Conservation (phyloP, 108 stramenopile species). For the Hondaea fermentalgiana region DNA sequence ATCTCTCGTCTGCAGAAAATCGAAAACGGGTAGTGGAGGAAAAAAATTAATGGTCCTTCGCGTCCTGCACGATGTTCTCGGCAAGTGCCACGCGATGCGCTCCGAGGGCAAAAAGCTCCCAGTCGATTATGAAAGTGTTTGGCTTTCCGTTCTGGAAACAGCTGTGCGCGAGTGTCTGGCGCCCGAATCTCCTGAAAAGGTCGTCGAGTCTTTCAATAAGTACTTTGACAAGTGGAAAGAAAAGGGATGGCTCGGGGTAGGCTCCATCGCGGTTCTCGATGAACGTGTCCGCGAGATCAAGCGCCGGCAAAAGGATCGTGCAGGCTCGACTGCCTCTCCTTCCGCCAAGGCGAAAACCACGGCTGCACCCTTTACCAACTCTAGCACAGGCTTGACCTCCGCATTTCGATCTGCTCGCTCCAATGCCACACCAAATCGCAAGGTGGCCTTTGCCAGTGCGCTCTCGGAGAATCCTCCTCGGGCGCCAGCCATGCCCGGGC, state of each 20-base stretch:
- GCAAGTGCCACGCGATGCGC: not conserved
- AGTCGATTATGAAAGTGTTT: not conserved
- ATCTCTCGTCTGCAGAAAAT: not conserved
- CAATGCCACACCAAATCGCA: too few species aligned
- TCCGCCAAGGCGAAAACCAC: too few species aligned
- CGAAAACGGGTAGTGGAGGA: not conserved
- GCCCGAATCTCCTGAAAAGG: not conserved
- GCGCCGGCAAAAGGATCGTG: not conserved
- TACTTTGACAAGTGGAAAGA: not conserved
- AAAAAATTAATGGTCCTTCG: not conserved
- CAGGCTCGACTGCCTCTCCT: too few species aligned
- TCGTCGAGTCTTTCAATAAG: not conserved
- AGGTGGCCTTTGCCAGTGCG: too few species aligned
- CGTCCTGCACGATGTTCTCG: not conserved
- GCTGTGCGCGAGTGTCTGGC: not conserved
- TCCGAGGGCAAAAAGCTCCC: not conserved
- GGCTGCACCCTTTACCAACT: too few species aligned
- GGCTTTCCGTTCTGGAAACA: not conserved
- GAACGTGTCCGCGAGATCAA: not conserved
- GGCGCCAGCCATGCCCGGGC: too few species aligned
- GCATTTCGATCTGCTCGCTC: too few species aligned
- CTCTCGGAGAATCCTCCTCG: too few species aligned
- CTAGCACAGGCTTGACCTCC: too few species aligned
- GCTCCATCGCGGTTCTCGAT: not conserved
- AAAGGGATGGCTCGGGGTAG: not conserved